These are phyloP conservation scores for Colletotrichum noveboracense DNA, from an alignment of 2,329 filamentous ascomycete genomes.

Conservation along the genomic window DNA sequence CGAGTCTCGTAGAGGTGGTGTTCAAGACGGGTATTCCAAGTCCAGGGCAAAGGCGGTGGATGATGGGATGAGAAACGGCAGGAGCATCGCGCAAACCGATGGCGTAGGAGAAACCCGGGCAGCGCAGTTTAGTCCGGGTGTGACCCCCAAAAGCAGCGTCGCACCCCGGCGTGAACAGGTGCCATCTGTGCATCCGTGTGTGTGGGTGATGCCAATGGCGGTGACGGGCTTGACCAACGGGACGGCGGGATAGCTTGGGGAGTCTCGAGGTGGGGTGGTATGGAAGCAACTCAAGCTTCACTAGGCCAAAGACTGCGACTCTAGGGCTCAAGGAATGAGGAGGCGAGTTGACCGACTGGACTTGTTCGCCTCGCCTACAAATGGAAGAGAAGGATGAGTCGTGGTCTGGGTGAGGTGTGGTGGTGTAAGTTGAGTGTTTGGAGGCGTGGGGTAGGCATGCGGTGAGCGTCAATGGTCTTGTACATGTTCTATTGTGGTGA, in stretches of 20 bases:
- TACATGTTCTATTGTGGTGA: background rate
- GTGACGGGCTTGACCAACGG: conserved; percentile 4
- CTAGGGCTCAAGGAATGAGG: background rate
- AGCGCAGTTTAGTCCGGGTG: background rate
- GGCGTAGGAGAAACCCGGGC: background rate
- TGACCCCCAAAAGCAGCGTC: conserved; percentile 14
- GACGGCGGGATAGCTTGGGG: background rate
- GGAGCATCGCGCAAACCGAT: background rate
- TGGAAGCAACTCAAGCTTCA: background rate
- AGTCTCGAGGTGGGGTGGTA: background rate
- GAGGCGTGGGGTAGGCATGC: background rate
- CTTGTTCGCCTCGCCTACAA: background rate
- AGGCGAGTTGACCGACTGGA: background rate
- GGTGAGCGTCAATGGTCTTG: background rate
- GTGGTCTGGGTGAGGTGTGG: background rate
- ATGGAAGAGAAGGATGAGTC: background rate
- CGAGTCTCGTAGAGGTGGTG: background rate
- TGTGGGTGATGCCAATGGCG: conserved; percentile 5
- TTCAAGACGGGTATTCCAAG: background rate
- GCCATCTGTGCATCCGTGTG: conserved; percentile 3
- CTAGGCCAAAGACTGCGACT: background rate
- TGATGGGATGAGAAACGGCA: background rate
- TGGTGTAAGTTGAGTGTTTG: background rate
- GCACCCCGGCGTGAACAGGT: background rate
- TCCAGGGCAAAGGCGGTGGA: background rate